These are phyloP conservation scores for Pisolithus thermaeus DNA, from an alignment of 1,284 basidiomycete species.

Conservation along the genomic window DNA sequence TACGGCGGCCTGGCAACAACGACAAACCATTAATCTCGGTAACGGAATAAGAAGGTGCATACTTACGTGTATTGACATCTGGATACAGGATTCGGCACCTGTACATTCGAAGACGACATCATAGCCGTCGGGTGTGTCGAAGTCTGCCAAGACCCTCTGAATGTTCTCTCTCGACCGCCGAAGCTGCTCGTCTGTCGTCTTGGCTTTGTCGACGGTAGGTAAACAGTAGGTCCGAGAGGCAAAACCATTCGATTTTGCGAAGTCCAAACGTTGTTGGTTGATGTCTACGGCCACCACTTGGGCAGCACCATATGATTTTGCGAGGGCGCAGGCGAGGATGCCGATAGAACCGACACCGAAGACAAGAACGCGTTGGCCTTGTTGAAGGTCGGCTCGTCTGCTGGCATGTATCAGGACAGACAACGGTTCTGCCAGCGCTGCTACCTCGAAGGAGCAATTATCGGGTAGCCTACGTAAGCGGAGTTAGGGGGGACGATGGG, in stretches of 20 bases:
- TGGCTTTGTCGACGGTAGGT: conserved; percentile 42
- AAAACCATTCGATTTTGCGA: conserved; percentile 71
- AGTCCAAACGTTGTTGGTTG: conserved; percentile 74
- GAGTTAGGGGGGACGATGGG: conserved; percentile 9
- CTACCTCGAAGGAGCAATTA: conserved; percentile 68
- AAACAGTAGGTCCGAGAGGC: conserved; percentile 69
- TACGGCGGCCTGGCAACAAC: conserved; percentile 55
- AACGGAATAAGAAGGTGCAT: conserved; percentile 6
- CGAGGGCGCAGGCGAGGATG: conserved; percentile 78
- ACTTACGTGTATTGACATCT: conserved; percentile 80
- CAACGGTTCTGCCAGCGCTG: conserved; percentile 87
- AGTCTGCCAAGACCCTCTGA: conserved; percentile 47
- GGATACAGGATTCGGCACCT: conserved; percentile 86
- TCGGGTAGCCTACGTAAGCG: conserved; percentile 62
- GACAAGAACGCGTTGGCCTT: conserved; percentile 72
- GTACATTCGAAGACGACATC: conserved; percentile 95
- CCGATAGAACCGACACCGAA: conserved; percentile 93
- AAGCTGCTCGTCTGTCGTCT: conserved; percentile 59
- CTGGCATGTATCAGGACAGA: conserved; percentile 85
- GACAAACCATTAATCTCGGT: conserved; percentile 7
- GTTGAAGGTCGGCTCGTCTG: conserved; percentile 56
- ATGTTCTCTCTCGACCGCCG: conserved; percentile 61
- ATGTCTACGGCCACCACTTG: conserved; percentile 81
- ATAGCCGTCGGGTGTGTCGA: conserved; percentile 71
- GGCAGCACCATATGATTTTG: conserved; percentile 65